Evolutionary conservation across 1,284 basidiomycete genomes (phyloP), one percentile per base, ranked within the genome.

Genomic region (Trametes versicolor): DNA sequence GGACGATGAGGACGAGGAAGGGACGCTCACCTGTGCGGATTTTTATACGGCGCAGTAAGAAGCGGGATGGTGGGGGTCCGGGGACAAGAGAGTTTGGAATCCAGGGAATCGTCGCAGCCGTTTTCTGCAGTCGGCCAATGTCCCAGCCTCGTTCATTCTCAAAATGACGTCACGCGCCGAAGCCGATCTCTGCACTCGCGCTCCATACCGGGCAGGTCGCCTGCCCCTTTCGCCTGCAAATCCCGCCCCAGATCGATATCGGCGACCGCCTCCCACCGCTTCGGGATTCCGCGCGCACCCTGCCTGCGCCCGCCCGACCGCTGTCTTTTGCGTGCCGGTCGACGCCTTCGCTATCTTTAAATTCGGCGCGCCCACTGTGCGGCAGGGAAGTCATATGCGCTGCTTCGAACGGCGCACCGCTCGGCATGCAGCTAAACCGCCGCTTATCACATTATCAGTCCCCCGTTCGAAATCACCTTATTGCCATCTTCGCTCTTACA

Each of bases 401-500:
- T 55, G 52, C 60, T 62, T 62, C 57, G 8, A 12, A 36, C 48
- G 58, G 32, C 50, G 57, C 62, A 39, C 36, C 58, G 39, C 39
- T 52, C 52, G 58, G 59, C 68, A 64, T 50, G 48, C 41, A 34
- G 57, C 41, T 27, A 25, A 10, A 49, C 45, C 57, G 41, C 48
- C 32, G 65, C 61, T 69, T 67, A 69, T 69, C 70, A 52, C 60
- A 67, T 62, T 66, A 70, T 70, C 67, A 72, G 63, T 70, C 68
- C 71, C 71, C 71, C 54, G 49, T 66, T 69, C 63, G 52, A 53
- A 60, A 55, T 45, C 32, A 45, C 54, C 25, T 7, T 52, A 51
- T 59, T 69, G 52, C 69, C 67, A 59, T 64, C 60, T 70, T 66
- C 32, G 64, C 57, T 25, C 47, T 36, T 48, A 29, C 23, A 21